These are phyloP conservation scores for Cutaneotrichosporon cavernicola DNA, from an alignment of 1,284 basidiomycete genomes.

Conservation along the genomic window DNA sequence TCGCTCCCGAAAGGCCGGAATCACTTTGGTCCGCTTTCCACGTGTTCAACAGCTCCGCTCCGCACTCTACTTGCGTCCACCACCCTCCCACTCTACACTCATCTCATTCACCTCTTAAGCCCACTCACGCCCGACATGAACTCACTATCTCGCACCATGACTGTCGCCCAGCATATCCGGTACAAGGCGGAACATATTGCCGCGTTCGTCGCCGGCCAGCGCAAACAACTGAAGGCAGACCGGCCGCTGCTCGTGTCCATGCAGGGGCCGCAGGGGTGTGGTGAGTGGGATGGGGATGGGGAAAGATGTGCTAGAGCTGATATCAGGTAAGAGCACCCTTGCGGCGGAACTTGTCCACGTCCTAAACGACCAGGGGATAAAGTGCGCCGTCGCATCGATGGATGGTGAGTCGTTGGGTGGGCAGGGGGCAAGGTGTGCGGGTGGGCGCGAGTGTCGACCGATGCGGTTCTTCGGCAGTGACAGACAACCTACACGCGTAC, in stretches of 20 bases:
- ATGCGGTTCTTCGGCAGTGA: too few species aligned
- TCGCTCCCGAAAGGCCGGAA: not conserved
- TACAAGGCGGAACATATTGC: conserved; percentile 16
- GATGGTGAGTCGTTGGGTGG: conserved; percentile 21
- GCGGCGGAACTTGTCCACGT: conserved; percentile 20
- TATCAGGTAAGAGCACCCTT: conserved; percentile 27
- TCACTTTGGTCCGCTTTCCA: not conserved
- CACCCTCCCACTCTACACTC: not conserved
- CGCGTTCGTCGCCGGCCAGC: conserved; percentile 5
- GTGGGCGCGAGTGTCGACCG: too few species aligned
- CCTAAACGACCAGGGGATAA: conserved; percentile 11
- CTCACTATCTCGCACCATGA: not conserved
- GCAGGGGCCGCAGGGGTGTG: conserved; percentile 28
- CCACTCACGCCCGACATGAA: not conserved
- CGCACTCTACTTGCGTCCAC: not conserved
- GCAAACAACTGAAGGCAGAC: not conserved
- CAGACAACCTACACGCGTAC: too few species aligned
- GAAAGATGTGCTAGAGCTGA: not conserved
- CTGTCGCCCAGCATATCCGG: conserved; percentile 6
- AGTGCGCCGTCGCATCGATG: conserved; percentile 27
- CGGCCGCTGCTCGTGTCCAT: conserved; percentile 23
- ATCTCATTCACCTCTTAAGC: not conserved
- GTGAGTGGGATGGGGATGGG: conserved; percentile 4
- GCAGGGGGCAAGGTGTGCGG: not conserved
- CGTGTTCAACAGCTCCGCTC: not conserved